These are phyloP conservation scores for Rhizomucor pusillus DNA, from an alignment of 371 early-diverging fungal genomes.

Conservation along the genomic window DNA sequence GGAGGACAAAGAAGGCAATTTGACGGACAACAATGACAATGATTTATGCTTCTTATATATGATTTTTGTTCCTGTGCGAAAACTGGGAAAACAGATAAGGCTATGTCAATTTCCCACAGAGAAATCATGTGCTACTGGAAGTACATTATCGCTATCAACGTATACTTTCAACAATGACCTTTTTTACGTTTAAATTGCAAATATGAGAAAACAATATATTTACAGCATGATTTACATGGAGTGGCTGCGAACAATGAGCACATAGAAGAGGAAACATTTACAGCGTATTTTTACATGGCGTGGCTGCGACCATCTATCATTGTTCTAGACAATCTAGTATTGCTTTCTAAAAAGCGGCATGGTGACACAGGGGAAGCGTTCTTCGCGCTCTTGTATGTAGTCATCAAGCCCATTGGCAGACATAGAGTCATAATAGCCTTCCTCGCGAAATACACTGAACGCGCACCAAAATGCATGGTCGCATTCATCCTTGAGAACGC, in stretches of 20 bases:
- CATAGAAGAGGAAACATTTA: background rate
- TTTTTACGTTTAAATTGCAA: too few relatives aligned
- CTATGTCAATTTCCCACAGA: too few relatives aligned
- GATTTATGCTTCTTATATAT: too few relatives aligned
- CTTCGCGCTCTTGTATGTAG: conserved; percentile 15
- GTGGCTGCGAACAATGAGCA: conserved; percentile 13
- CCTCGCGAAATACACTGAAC: conserved; percentile 17
- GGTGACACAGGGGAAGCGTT: conserved; percentile 15
- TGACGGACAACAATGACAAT: too few relatives aligned
- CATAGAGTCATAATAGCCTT: conserved; percentile 23
- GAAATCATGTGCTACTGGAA: too few relatives aligned
- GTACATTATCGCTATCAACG: too few relatives aligned
- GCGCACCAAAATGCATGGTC: conserved; percentile 37
- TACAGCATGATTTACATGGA: conserved; percentile 21
- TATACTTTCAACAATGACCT: too few relatives aligned
- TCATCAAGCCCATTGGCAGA: conserved; percentile 7
- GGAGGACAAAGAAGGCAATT: too few relatives aligned
- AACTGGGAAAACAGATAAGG: too few relatives aligned
- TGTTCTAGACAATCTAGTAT: background rate
- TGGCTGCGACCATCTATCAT: background rate
- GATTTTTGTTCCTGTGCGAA: too few relatives aligned
- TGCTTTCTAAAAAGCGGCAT: conserved; percentile 8
- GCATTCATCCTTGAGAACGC: conserved; percentile 30
- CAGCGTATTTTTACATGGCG: conserved; percentile 1
- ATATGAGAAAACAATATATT: background rate